phyloP scores from a whole-genome alignment of 2,329 filamentous ascomycete genomes.

The Alternaria hordeiaustralica region DNA sequence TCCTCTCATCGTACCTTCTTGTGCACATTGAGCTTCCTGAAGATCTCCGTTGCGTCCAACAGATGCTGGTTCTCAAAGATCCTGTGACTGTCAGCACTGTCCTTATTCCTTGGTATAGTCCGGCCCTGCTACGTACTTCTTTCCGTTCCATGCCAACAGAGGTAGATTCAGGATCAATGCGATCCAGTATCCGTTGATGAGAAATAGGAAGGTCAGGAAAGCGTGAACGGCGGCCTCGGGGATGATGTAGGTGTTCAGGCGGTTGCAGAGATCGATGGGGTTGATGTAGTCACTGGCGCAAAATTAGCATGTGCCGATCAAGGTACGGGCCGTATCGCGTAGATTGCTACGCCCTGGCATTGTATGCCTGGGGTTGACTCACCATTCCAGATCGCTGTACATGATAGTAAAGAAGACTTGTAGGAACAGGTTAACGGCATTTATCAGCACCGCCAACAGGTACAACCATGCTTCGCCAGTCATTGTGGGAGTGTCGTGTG shows the following conservation, averaged over 20 bases:
- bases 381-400: constrained; percentile 99
- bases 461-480: constrained; percentile 99
- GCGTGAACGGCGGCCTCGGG: constrained; percentile 97
- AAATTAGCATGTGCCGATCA: constrained; percentile 38
- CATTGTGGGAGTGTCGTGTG: constrained; percentile 65
- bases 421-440: constrained; percentile 99
- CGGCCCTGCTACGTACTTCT: constrained; percentile 77
- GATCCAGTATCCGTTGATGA: constrained; percentile 99
- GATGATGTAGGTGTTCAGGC: constrained; percentile 98
- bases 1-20: constrained; percentile 75
- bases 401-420: constrained; percentile 99
- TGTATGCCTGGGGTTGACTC: constrained; percentile 52
- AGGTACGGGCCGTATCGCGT: not conserved
- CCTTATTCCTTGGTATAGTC: not conserved
- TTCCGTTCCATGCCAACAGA: constrained; percentile 89
- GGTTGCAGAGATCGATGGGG: constrained; percentile 99
- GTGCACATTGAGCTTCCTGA: constrained; percentile 97
- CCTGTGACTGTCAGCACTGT: constrained; percentile 60
- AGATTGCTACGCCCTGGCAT: not conserved
- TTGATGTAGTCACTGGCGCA: constrained; percentile 93
- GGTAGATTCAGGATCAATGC: constrained; percentile 91
- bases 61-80: constrained; percentile 97
- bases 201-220: constrained; percentile 92
- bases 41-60: constrained; percentile 97
- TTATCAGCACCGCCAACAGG: constrained; percentile 96